Evolutionary conservation across 495 filamentous ascomycete species (phyloP), one percentile per base, ranked within the genome.

Genomic region (Aspergillus carlsbadensis): DNA sequence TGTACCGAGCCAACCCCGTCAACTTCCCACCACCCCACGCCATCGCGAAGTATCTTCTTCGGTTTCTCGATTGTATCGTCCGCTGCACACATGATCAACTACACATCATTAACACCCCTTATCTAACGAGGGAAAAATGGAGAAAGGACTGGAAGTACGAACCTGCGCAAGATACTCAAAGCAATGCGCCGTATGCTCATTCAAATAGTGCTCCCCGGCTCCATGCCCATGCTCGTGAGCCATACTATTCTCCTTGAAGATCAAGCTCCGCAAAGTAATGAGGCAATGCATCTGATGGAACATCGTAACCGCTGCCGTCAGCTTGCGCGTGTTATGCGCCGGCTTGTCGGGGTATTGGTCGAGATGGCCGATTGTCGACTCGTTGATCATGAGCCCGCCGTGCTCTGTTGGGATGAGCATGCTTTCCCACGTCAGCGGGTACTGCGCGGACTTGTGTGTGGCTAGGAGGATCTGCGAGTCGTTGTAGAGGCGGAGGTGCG

Each of bases 211-310:
- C 29, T 50, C 20, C 11, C 10, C 4, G 6, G 11, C 13, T 11
- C 8, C 10, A 18, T 53, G 31, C 13, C 37, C 33, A 37, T 35
- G 33, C 31, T 51, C 14, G 31, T 20, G 7, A 20, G 18, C 37
- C 14, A 49, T 44, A 18, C 40, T 54, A n/a, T 47, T 57, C 11
- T 57, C 56, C 3, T 33, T 42, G 34, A 55, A 58, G 2, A 58
- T 39, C 24, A 59, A 13, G 6, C 43, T 48, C 2, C 61, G 52
- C 0, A 63, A 6, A n/a, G 39, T 31, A 37, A 66, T 58, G 31
- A 82, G 63, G 56, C 79, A 81, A 55, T 82, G 78, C 3, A 82
- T 70, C 56, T 81, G 78, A 63, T 82, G 77, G 58, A 80, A 78
- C 11, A 79, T 76, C 22, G 73, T 72, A 62, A 81, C 22, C 50